Conservation (phyloP, 2,329 filamentous ascomycete genomes). For the Arthrobotrys megalospora region DNA sequence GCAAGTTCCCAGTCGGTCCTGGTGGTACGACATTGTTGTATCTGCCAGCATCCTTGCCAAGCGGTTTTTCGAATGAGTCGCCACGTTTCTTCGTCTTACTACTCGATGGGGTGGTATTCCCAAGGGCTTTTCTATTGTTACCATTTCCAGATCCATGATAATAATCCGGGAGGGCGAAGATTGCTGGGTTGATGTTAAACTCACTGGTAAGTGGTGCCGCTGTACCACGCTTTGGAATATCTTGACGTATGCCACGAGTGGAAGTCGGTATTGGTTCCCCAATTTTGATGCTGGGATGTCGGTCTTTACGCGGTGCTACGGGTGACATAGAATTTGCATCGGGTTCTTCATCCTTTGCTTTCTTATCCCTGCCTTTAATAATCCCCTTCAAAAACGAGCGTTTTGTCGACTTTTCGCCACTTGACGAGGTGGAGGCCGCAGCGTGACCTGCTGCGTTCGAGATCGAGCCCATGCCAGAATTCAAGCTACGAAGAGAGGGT, state of each 20-base stretch:
- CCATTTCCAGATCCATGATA: conserved; percentile 52
- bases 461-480: conserved; percentile 49
- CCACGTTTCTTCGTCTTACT: conserved; percentile 55
- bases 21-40: conserved; percentile 74
- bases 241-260: conserved; percentile 38
- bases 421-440: conserved; percentile 31
- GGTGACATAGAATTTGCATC: conserved; percentile 30
- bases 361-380: conserved; percentile 53
- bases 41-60: conserved; percentile 44
- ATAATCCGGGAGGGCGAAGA: conserved; percentile 55
- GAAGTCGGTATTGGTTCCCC: conserved; percentile 36
- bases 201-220: conserved; percentile 57
- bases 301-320: conserved; percentile 40
- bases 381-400: conserved; percentile 61
- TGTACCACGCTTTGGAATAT: conserved; percentile 55
- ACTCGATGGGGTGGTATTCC: conserved; percentile 42
- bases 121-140: conserved; percentile 58
- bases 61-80: conserved; percentile 50
- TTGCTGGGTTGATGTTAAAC: conserved; percentile 59
- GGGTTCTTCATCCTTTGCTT: conserved; percentile 48
- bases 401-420: conserved; percentile 60
- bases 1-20: conserved; percentile 74
- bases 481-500: conserved; percentile 57
- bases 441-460: conserved; percentile 41
- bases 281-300: conserved; percentile 49